Conservation (phyloP, 495 filamentous ascomycete genomes). For the Pseudomonodictys pantanalensis region DNA sequence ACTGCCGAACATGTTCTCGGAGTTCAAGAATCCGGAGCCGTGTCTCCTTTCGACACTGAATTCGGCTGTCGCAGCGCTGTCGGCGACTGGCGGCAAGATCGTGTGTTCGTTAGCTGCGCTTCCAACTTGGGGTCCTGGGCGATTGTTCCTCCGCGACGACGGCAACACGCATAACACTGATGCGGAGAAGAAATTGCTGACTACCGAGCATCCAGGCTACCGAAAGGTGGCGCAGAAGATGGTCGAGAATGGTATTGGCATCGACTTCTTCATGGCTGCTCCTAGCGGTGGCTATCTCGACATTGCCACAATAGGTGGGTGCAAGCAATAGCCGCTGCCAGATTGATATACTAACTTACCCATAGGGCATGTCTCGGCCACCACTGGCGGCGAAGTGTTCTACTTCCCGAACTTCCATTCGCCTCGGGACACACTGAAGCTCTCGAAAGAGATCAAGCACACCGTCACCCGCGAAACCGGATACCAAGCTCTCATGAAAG, state of each 20-base stretch:
- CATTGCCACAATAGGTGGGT: constrained; percentile 86
- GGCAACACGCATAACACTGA: constrained; percentile 82
- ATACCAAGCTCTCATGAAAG: constrained; percentile 97
- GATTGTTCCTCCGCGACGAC: constrained; percentile 80
- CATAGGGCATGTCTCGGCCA: constrained; percentile 66
- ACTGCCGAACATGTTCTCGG: constrained; percentile 79
- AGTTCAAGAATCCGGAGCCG: constrained; percentile 83
- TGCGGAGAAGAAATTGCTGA: constrained; percentile 86
- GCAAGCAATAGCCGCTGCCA: neutral
- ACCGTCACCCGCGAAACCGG: constrained; percentile 89
- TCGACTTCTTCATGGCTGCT: constrained; percentile 91
- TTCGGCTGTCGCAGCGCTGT: constrained; percentile 74
- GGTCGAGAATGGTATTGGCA: constrained; percentile 81
- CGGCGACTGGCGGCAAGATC: constrained; percentile 86
- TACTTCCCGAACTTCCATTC: constrained; percentile 96
- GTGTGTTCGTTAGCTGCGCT: constrained; percentile 79
- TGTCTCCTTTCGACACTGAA: constrained; percentile 80
- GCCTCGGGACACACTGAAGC: constrained; percentile 75
- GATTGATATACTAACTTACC: constrained; percentile 11
- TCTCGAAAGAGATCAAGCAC: constrained; percentile 83
- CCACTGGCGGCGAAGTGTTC: constrained; percentile 87
- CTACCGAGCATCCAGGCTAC: constrained; percentile 83
- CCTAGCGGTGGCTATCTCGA: constrained; percentile 88
- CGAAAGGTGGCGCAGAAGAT: constrained; percentile 79
- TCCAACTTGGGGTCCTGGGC: constrained; percentile 85